A percentile compares a stretch with the other conserved stretches of the same genome.
Conservation (phyloP, 192 early-diverging fungal species). For the Coemansia furcata region DNA sequence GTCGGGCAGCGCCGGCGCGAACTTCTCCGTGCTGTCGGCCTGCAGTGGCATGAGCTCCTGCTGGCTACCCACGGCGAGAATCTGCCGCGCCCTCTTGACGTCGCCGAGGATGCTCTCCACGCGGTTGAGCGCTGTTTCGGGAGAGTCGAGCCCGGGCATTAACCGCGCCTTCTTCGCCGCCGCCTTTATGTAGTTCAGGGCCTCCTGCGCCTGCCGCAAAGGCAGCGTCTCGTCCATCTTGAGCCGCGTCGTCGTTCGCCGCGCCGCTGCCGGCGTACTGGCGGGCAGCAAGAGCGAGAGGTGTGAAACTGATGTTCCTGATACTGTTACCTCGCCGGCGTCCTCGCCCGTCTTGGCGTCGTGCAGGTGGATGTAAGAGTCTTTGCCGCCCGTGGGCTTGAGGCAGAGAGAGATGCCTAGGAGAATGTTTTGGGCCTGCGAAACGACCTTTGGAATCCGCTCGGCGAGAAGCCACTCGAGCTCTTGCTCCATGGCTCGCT, state of each 20-base stretch:
- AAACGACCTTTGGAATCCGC: constrained; percentile 34
- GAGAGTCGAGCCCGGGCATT: constrained; percentile 3
- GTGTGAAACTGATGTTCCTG: constrained; percentile 27
- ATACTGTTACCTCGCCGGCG: constrained; percentile 24
- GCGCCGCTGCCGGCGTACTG: constrained; percentile 17
- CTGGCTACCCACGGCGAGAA: constrained; percentile 12
- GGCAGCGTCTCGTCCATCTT: constrained; percentile 34
- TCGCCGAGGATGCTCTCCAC: constrained; percentile 15
- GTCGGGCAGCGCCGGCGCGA: constrained; percentile 43
- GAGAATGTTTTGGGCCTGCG: constrained; percentile 3
- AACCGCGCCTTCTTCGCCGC: constrained; percentile 11
- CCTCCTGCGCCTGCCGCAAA: constrained; percentile 32
- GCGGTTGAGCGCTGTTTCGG: constrained; percentile 13
- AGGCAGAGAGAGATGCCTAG: constrained; percentile 8
- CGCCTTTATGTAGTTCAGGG: constrained; percentile 25
- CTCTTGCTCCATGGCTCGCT: constrained; percentile 11
- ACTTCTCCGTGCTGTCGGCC: constrained; percentile 27
- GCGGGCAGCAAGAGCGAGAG: constrained; percentile 28
- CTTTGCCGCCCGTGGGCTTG: not conserved
- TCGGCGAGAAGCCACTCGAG: constrained; percentile 34
- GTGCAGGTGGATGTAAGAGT: not conserved
- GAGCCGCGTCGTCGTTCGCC: constrained; percentile 24
- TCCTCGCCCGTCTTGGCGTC: constrained; percentile 8
- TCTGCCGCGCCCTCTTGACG: constrained; percentile 16
- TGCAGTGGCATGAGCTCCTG: constrained; percentile 34